These are phyloP conservation scores for Spathaspora girioi DNA, from an alignment of 805 yeast species.

Conservation along the genomic window DNA sequence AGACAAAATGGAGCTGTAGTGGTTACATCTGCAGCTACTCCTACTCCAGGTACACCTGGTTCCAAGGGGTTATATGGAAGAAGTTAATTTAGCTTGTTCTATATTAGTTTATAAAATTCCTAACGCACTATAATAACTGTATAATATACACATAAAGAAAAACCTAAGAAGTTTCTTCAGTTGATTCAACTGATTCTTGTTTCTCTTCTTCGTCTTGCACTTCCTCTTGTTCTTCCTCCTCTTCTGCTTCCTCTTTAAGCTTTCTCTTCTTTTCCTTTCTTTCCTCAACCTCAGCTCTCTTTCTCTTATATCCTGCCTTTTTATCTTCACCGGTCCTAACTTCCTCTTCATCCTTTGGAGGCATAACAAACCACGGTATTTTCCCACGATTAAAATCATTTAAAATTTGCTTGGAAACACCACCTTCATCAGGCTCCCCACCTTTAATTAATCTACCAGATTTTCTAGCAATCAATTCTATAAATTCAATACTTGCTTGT, in stretches of 20 bases:
- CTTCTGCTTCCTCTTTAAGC: conserved; percentile 19
- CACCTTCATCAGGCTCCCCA: conserved; percentile 95
- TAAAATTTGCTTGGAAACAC: conserved; percentile 84
- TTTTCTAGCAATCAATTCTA: conserved; percentile 88
- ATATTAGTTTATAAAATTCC: neutral
- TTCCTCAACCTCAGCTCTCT: conserved; percentile 48
- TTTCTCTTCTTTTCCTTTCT: conserved; percentile 17
- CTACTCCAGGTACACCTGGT: conserved; percentile 19
- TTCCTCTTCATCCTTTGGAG: conserved; percentile 70
- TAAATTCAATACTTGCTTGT: conserved; percentile 57
- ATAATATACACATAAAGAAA: neutral
- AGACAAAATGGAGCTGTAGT: conserved; percentile 2
- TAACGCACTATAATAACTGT: neutral
- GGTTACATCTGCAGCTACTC: conserved; percentile 11
- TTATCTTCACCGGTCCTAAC: conserved; percentile 58
- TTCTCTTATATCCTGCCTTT: conserved; percentile 50
- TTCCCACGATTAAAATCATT: conserved; percentile 96
- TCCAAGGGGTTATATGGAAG: neutral
- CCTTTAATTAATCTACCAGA: conserved; percentile 92
- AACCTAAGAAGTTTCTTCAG: neutral
- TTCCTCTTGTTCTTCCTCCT: conserved; percentile 12
- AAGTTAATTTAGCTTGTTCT: neutral
- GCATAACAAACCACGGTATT: conserved; percentile 96
- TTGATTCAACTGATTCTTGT: neutral
- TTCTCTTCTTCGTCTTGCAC: conserved; percentile 5